Evolutionary conservation across 140 eudicot genomes (phyloP).

Genomic region (Stevia rebaudiana): DNA sequence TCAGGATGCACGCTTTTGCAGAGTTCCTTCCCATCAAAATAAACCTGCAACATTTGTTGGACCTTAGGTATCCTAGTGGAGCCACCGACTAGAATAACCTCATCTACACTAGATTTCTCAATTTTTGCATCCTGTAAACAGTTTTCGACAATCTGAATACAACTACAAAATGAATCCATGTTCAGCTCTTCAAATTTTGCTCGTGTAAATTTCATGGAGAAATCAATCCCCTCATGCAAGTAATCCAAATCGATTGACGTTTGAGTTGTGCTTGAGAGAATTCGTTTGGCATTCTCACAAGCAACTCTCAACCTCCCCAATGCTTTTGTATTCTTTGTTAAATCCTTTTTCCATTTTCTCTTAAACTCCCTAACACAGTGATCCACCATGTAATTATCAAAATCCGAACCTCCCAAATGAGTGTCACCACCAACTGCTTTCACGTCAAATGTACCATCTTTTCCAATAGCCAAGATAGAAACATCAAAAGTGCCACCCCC

Average conservation of each 20-base stretch:
- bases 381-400: slow-evolving; percentile 26
- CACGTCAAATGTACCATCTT: slow-evolving; percentile 11
- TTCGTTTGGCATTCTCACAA: slow-evolving; percentile 25
- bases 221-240: slow-evolving; percentile 27
- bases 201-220: slow-evolving; percentile 23
- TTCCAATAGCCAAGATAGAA: not conserved
- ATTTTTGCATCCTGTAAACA: slow-evolving; percentile 15
- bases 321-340: slow-evolving; percentile 13
- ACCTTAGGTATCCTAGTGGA: slow-evolving; percentile 29
- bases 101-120: slow-evolving; percentile 15
- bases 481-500: slow-evolving; percentile 36
- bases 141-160: slow-evolving; percentile 5
- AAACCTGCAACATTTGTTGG: slow-evolving; percentile 14
- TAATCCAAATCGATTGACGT: slow-evolving; percentile 25
- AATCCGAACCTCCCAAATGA: slow-evolving; percentile 28
- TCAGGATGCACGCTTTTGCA: slow-evolving; percentile 27
- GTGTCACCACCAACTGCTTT: slow-evolving; percentile 22
- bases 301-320: slow-evolving; percentile 23
- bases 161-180: not conserved
- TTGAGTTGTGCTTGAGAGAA: slow-evolving; percentile 11
- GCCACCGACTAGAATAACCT: slow-evolving; percentile 29
- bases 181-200: slow-evolving; percentile 29
- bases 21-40: slow-evolving; percentile 9
- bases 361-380: slow-evolving; percentile 15
- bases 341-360: slow-evolving; percentile 17